phyloP scores from a whole-genome alignment of 257 asterid species.

The Lithospermum erythrorhizon region DNA sequence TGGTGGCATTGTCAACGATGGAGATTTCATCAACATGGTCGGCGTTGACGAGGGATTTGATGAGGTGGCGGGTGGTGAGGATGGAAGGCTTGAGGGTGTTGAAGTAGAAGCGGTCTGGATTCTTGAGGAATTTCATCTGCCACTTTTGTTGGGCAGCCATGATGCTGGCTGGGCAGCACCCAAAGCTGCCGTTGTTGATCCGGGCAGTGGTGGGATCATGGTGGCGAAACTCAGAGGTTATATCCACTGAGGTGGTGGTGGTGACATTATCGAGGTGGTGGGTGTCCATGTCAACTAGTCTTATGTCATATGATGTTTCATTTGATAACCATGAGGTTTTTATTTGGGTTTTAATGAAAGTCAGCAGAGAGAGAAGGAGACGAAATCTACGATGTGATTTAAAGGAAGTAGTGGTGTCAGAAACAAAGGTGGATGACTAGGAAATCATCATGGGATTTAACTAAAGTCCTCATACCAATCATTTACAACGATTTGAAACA shows the following conservation, averaged over 20 bases:
- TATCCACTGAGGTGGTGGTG: not conserved
- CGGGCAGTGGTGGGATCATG: slow-evolving; percentile 61
- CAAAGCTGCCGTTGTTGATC: slow-evolving; percentile 87
- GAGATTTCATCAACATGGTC: not conserved
- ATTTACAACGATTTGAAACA: too few relatives aligned
- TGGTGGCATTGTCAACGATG: not conserved
- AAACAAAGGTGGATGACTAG: not conserved
- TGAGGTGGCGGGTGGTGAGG: not conserved
- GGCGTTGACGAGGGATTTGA: not conserved
- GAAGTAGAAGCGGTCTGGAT: slow-evolving; percentile 1
- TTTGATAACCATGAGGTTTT: not conserved
- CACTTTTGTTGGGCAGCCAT: slow-evolving; percentile 50
- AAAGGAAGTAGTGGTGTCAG: not conserved
- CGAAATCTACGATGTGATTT: not conserved
- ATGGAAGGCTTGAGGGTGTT: slow-evolving; percentile 1
- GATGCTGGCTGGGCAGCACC: slow-evolving; percentile 74
- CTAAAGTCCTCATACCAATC: too few relatives aligned
- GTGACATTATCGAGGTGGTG: not conserved
- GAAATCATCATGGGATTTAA: not conserved
- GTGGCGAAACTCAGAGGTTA: slow-evolving; percentile 15
- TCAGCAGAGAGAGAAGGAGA: not conserved
- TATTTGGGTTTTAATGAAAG: not conserved
- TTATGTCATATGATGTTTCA: not conserved
- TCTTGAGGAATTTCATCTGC: not conserved
- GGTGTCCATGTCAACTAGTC: not conserved